A percentile compares a stretch with the other conserved stretches of the same genome.
Evolutionary conservation across 2,329 filamentous ascomycete genomes (phyloP).

Genomic region (Colletotrichum sidae): DNA sequence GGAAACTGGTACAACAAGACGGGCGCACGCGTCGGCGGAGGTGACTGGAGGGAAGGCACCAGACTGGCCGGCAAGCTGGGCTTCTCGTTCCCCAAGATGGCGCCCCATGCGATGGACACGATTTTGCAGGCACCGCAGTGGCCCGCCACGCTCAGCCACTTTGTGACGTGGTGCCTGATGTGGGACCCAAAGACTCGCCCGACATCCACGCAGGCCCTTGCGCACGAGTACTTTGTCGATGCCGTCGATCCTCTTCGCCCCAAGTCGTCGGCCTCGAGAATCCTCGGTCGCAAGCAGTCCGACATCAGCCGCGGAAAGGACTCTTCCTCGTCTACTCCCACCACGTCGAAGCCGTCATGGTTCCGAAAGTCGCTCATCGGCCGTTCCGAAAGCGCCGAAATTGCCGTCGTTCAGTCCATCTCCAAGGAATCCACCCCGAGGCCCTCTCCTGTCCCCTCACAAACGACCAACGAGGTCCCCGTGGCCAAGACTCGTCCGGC

Average conservation of each 20-base stretch:
- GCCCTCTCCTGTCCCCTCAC: conserved; percentile 57
- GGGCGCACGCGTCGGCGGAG: conserved; percentile 87
- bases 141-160: conserved; percentile 87
- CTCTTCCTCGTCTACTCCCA: conserved; percentile 63
- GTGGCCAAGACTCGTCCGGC: conserved; percentile 61
- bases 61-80: conserved; percentile 94
- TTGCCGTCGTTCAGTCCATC: conserved; percentile 59
- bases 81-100: conserved; percentile 99
- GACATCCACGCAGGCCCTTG: conserved; percentile 92
- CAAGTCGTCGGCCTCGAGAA: conserved; percentile 87
- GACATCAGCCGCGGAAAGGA: conserved; percentile 80
- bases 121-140: conserved; percentile 92
- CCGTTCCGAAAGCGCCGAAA: conserved; percentile 76
- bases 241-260: conserved; percentile 91
- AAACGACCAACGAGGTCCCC: conserved; percentile 54
- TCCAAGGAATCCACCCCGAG: conserved; percentile 61
- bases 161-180: conserved; percentile 98
- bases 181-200: conserved; percentile 96
- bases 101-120: conserved; percentile 94
- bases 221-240: conserved; percentile 94
- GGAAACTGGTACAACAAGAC: conserved; percentile 98
- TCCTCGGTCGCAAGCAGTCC: conserved; percentile 91
- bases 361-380: conserved; percentile 95
- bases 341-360: conserved; percentile 91
- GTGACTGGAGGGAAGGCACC: conserved; percentile 97